Evolutionary conservation across 2,329 filamentous ascomycete genomes (phyloP).

Genomic region (Exophiala lecanii-corni): DNA sequence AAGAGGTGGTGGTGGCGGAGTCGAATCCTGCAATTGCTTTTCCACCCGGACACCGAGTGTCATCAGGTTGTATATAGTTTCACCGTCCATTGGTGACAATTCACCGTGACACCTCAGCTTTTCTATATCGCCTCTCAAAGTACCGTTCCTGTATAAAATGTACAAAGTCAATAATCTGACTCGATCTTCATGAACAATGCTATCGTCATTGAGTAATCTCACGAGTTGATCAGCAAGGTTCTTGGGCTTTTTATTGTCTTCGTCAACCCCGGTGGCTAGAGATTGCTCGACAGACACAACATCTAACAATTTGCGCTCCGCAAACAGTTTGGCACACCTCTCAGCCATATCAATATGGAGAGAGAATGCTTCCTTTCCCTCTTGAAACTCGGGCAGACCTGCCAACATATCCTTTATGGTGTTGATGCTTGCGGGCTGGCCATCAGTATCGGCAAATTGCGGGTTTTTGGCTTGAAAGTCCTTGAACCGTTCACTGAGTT

Average conservation of each 20-base stretch:
- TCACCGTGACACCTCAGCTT: conserved; percentile 79
- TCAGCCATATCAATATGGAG: conserved; percentile 95
- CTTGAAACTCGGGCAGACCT: conserved; percentile 86
- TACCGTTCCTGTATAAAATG: conserved; percentile 76
- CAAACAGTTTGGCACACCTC: conserved; percentile 92
- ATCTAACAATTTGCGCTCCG: conserved; percentile 77
- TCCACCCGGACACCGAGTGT: conserved; percentile 72
- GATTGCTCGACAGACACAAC: conserved; percentile 85
- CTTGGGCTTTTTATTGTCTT: conserved; percentile 87
- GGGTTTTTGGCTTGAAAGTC: conserved; percentile 88
- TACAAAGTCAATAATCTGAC: conserved; percentile 83
- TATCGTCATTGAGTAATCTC: conserved; percentile 80
- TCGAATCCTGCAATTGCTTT: conserved; percentile 71
- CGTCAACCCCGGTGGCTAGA: conserved; percentile 85
- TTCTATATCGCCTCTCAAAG: conserved; percentile 76
- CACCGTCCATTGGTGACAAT: conserved; percentile 67
- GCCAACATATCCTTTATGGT: conserved; percentile 97
- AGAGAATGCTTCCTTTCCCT: conserved; percentile 92
- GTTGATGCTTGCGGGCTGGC: conserved; percentile 71
- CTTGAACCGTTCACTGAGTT: conserved; percentile 86
- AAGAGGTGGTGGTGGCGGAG: conserved; percentile 59
- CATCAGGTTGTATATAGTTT: conserved; percentile 69
- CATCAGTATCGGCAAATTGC: conserved; percentile 75
- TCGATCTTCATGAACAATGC: conserved; percentile 66
- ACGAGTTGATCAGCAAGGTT: conserved; percentile 81